Conservation (phyloP, 768 basidiomycete species). For the Mycena alexandri region DNA sequence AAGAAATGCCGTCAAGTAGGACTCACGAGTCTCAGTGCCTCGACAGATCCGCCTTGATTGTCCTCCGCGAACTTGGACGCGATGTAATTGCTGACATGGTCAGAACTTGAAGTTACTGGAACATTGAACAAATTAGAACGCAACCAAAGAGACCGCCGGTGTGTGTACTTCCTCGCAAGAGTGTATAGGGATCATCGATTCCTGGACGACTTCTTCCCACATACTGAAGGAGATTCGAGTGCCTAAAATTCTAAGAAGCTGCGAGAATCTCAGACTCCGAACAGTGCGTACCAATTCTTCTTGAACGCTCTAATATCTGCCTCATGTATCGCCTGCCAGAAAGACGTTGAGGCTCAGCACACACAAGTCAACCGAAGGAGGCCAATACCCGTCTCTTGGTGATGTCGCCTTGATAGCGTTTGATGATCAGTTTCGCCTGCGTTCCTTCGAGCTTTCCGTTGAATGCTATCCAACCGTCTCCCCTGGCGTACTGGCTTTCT, state of each 20-base stretch:
- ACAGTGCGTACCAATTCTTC: slow-evolving; percentile 11
- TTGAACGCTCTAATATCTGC: slow-evolving; percentile 29
- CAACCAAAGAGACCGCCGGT: background rate
- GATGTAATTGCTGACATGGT: slow-evolving; percentile 29
- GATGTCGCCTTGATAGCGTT: background rate
- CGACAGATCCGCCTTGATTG: slow-evolving; percentile 24
- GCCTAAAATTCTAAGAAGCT: slow-evolving; percentile 5
- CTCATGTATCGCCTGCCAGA: slow-evolving; percentile 15
- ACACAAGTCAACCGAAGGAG: background rate
- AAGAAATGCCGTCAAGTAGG: background rate
- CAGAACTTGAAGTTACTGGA: slow-evolving; percentile 30
- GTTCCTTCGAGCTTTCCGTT: slow-evolving; percentile 2
- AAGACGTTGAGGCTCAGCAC: background rate
- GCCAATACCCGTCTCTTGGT: background rate
- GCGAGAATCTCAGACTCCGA: background rate
- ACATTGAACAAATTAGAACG: background rate
- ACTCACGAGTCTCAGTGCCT: slow-evolving; percentile 27
- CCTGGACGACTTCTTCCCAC: slow-evolving; percentile 23
- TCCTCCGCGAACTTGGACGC: slow-evolving; percentile 27
- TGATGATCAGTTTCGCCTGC: slow-evolving; percentile 15
- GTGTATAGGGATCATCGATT: slow-evolving; percentile 14
- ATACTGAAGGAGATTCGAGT: slow-evolving; percentile 26
- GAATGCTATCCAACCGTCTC: slow-evolving; percentile 23
- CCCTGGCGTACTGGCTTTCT: slow-evolving; percentile 4
- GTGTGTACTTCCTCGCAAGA: slow-evolving; percentile 24